These are phyloP conservation scores for Imleria badia DNA, from an alignment of 768 basidiomycete genomes.

Conservation along the genomic window DNA sequence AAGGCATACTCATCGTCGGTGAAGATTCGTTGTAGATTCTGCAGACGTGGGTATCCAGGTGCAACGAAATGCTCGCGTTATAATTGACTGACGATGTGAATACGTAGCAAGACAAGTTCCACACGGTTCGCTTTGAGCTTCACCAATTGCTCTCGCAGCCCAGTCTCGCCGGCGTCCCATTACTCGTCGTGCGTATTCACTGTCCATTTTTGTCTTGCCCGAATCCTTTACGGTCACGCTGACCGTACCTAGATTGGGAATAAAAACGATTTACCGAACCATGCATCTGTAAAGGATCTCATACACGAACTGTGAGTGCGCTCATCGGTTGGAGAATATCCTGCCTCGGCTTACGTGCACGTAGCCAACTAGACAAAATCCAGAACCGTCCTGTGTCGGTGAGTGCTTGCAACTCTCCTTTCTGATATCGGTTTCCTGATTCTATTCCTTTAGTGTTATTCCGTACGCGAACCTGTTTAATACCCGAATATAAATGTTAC, in stretches of 20 bases:
- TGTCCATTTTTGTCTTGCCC: background rate
- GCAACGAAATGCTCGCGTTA: background rate
- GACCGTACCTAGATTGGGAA: constrained; percentile 67
- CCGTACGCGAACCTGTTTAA: constrained; percentile 44
- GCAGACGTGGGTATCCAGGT: constrained; percentile 61
- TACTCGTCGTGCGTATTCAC: constrained; percentile 67
- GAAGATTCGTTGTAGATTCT: constrained; percentile 91
- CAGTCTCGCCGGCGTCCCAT: constrained; percentile 66
- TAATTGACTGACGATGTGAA: constrained; percentile 1
- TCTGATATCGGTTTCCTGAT: background rate
- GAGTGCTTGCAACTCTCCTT: constrained; percentile 31
- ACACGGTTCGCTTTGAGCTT: constrained; percentile 79
- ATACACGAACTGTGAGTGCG: constrained; percentile 67
- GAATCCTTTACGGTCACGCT: background rate
- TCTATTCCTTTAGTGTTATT: constrained; percentile 64
- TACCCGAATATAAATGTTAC: background rate
- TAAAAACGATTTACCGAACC: constrained; percentile 84
- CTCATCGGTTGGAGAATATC: too few relatives aligned
- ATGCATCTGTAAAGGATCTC: constrained; percentile 78
- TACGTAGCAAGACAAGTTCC: constrained; percentile 72
- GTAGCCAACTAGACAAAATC: constrained; percentile 69
- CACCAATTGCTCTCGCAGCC: constrained; percentile 74
- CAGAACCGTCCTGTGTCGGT: constrained; percentile 83
- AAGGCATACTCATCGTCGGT: constrained; percentile 16
- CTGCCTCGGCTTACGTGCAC: constrained; percentile 27